Evolutionary conservation across 2,329 filamentous ascomycete species (phyloP), one percentile per base, ranked within the genome.

Genomic region (Lasiodiplodia sp.): DNA sequence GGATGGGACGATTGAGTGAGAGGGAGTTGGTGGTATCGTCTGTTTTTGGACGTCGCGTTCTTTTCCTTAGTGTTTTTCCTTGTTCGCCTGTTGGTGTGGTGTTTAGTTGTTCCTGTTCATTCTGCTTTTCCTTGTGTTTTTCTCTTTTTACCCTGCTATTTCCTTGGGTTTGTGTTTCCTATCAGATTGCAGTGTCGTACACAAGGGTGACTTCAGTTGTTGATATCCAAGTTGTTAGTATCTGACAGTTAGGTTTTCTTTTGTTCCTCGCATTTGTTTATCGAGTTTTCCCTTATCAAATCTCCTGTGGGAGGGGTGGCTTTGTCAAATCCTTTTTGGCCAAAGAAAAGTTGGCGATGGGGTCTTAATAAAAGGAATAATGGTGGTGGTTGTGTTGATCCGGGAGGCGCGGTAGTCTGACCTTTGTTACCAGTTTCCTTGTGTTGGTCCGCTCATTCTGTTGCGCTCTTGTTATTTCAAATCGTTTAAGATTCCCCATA

Each of bases 1-100:
- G 72, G 78, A 77, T 44, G 79, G 78, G 40, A 47, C 25, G n/a
- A 51, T 64, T 38, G 60, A 64, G 31, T 64, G n/a, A 62, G 40
- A 21, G 18, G 10, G 10, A 11, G 4, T 47, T 44, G 14, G 40
- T 44, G 40, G 44, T 47, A 21, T 21, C 31, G 31, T 34, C 31
- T 34, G 8, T 34, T 7, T 34, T 28, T 2, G 31, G 31, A 47
- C 44, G 5, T 34, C 44, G n/a, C 44, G 12, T 18, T 47, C 44
- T 47, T 11, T 47, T 11, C 18, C 18, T n/a, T 6, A 3, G 40
- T 10, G n/a, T 47, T 11, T 21, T 47, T 47, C 11, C 18, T 10
- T n/a, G 10, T 1, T 47, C 7, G 16, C 4, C 2, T 7, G 16
- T 8, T 44, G 40, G 16, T 18, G 40, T 44, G 40, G 16, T 47